Conservation (phyloP, 1,284 basidiomycete species). For the Microbotryomycetes sp. region DNA sequence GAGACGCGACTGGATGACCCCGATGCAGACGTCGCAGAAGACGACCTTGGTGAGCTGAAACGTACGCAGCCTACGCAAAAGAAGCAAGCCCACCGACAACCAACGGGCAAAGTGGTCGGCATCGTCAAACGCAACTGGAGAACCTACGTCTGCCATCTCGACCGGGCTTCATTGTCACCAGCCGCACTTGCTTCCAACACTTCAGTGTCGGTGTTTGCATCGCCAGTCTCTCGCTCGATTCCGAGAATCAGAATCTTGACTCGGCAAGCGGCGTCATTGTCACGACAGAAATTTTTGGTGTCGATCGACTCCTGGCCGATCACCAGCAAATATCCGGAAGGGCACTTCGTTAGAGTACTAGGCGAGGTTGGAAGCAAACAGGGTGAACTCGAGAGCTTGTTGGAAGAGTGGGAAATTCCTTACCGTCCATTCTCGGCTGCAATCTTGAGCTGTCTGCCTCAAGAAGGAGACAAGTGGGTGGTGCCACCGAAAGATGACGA, state of each 20-base stretch:
- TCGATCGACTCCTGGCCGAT: constrained; percentile 88
- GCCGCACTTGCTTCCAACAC: constrained; percentile 59
- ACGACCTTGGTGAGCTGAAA: constrained; percentile 43
- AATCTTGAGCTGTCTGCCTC: constrained; percentile 83
- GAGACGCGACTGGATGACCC: constrained; percentile 79
- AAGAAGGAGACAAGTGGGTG: constrained; percentile 85
- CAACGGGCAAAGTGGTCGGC: constrained; percentile 87
- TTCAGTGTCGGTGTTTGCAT: constrained; percentile 68
- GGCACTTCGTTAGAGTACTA: constrained; percentile 90
- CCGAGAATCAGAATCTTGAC: constrained; percentile 93
- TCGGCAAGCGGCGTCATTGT: constrained; percentile 78
- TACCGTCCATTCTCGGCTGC: constrained; percentile 95
- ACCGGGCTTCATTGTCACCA: constrained; percentile 76
- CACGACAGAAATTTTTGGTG: constrained; percentile 93
- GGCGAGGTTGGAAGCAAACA: constrained; percentile 90
- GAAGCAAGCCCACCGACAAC: constrained; percentile 52
- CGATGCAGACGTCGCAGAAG: constrained; percentile 53
- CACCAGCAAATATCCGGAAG: constrained; percentile 87
- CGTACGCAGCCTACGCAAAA: constrained; percentile 29
- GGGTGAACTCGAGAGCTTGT: constrained; percentile 88
- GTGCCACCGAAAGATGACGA: constrained; percentile 68
- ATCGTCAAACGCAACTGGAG: constrained; percentile 94
- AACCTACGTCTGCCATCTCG: constrained; percentile 88
- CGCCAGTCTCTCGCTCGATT: constrained; percentile 82
- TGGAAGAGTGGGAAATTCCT: constrained; percentile 94